phyloP scores from a whole-genome alignment of 441 rosid species.

The Brassica balearica region DNA sequence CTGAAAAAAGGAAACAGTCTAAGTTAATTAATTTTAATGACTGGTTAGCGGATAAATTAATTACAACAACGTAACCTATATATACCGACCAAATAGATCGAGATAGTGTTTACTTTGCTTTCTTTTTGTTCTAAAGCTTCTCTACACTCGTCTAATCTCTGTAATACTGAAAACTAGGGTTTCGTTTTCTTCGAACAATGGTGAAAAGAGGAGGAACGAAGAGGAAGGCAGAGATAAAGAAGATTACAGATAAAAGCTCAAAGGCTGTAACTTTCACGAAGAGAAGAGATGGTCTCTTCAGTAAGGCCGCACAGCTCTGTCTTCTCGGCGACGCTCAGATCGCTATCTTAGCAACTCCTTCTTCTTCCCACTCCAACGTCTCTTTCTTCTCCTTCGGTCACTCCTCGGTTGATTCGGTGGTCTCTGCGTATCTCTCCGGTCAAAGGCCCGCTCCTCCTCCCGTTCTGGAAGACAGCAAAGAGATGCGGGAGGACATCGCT shows the following conservation, averaged over 20 bases:
- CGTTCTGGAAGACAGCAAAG: neutral
- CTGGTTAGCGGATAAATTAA: neutral
- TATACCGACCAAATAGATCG: neutral
- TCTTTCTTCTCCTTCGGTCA: neutral
- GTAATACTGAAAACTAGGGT: neutral
- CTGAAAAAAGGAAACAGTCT: neutral
- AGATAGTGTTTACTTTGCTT: neutral
- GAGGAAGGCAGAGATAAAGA: neutral
- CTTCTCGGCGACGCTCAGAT: neutral
- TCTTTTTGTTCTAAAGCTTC: neutral
- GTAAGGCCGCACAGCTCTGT: neutral
- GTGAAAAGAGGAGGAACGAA: slow-evolving; percentile 2
- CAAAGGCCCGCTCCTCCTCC: neutral
- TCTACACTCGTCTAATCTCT: neutral
- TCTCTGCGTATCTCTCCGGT: neutral
- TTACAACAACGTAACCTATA: neutral
- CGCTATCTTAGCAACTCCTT: neutral
- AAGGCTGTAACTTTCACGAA: neutral
- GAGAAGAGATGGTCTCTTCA: neutral
- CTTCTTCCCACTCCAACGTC: neutral
- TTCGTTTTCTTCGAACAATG: neutral
- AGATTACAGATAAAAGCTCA: neutral
- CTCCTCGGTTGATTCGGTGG: neutral
- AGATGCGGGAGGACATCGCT: neutral
- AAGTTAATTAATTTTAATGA: neutral